Percentiles rank a stretch among this genome's conserved stretches.
Evolutionary conservation across 768 basidiomycete genomes (phyloP).

Genomic region (Boletus eberwhitei): DNA sequence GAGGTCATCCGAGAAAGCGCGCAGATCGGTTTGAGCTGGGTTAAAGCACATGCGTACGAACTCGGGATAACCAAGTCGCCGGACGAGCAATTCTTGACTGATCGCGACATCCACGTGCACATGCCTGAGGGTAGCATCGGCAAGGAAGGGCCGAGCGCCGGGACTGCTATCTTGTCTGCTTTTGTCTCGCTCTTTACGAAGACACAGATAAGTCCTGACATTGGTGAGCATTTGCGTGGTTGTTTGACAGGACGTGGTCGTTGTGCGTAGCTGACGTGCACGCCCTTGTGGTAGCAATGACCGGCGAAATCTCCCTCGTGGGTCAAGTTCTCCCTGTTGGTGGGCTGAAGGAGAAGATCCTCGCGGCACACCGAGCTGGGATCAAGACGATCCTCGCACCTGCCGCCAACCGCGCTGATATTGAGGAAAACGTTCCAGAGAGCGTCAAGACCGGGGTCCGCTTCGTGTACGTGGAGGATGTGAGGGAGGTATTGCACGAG

Average conservation of each 20-base stretch:
- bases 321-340: constrained; percentile 97
- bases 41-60: constrained; percentile 85
- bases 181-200: constrained; percentile 90
- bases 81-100: constrained; percentile 76
- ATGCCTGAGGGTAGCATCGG: constrained; percentile 95
- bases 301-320: constrained; percentile 94
- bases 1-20: constrained; percentile 97
- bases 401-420: constrained; percentile 86
- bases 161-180: constrained; percentile 88
- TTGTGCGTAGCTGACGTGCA: neutral
- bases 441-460: constrained; percentile 94
- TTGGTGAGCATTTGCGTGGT: constrained; percentile 52
- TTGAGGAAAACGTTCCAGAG: constrained; percentile 95
- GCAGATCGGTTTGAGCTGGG: constrained; percentile 92
- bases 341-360: constrained; percentile 93
- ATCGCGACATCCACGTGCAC: constrained; percentile 90
- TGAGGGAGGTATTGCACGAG: constrained; percentile 83
- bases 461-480: constrained; percentile 94
- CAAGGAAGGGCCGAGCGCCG: constrained; percentile 96
- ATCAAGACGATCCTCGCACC: constrained; percentile 91
- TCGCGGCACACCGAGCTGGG: constrained; percentile 94
- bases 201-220: constrained; percentile 79
- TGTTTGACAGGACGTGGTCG: neutral
- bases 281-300: constrained; percentile 67
- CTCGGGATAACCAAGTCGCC: constrained; percentile 77